Conservation (phyloP, 1,284 basidiomycete genomes). For the Cryptococcus maquisensis region DNA sequence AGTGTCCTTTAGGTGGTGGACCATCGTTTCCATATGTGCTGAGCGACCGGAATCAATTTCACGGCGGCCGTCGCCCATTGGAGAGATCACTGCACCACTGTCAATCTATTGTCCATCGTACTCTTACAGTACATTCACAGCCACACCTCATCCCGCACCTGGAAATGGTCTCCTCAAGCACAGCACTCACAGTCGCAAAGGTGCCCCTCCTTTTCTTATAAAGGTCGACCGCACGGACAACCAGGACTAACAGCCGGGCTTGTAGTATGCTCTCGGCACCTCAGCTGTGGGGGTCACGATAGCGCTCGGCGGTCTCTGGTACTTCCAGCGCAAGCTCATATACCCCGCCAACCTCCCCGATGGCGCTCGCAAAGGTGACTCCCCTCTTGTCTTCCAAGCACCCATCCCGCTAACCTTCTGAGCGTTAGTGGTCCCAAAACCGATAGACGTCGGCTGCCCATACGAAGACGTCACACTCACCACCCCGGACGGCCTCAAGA, state of each 20-base stretch:
- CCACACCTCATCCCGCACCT: no score
- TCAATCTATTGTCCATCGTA: no score
- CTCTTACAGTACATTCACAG: no score
- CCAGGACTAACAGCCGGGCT: slow-evolving; percentile 56
- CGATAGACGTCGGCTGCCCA: slow-evolving; percentile 62
- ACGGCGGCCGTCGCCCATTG: no score
- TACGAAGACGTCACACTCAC: slow-evolving; percentile 69
- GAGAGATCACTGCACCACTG: no score
- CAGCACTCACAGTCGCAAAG: slow-evolving; percentile 56
- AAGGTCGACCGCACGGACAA: no score
- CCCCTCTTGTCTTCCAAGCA: no score
- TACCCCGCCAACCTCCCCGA: slow-evolving; percentile 83
- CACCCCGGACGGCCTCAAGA: slow-evolving; percentile 59
- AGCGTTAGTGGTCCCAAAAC: slow-evolving; percentile 62
- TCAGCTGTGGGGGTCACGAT: slow-evolving; percentile 22
- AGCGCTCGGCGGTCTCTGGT: slow-evolving; percentile 66
- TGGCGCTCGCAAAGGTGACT: slow-evolving; percentile 69
- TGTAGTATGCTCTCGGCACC: slow-evolving; percentile 36
- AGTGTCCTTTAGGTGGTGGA: no score
- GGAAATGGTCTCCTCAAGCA: slow-evolving; percentile 22
- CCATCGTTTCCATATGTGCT: no score
- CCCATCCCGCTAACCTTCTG: slow-evolving; percentile 1
- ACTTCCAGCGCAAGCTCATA: slow-evolving; percentile 80
- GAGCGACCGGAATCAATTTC: no score
- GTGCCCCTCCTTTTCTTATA: no score